Conservation (phyloP, 225 moss, liverwort and hornwort genomes). For the Rhytidiadelphus loreus region DNA sequence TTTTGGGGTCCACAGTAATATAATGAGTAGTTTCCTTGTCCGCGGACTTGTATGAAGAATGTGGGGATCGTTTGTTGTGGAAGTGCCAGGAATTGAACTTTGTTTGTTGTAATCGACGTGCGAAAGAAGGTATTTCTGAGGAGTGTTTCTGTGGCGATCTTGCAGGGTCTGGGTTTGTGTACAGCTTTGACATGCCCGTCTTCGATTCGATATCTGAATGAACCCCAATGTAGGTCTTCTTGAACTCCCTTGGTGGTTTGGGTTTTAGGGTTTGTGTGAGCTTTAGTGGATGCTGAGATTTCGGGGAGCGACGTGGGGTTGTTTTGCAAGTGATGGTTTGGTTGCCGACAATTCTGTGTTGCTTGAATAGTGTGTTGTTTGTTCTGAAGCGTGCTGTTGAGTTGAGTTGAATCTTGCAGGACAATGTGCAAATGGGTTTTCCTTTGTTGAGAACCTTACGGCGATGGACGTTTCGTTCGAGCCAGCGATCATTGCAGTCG, state of each 20-base stretch:
- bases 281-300: background rate
- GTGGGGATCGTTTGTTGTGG: background rate
- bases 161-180: conserved; percentile 94
- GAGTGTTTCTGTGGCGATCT: background rate
- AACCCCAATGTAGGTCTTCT: conserved; percentile 75
- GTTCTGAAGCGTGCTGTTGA: background rate
- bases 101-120: background rate
- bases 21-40: background rate
- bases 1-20: background rate
- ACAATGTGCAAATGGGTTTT: background rate
- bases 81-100: background rate
- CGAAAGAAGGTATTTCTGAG: background rate
- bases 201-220: conserved; percentile 93
- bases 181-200: conserved; percentile 94
- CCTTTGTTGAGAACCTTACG: background rate
- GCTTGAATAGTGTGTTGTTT: background rate
- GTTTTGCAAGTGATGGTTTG: background rate
- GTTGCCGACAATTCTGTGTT: background rate
- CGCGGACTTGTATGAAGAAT: background rate
- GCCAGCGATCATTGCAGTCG: background rate
- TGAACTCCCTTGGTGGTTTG: background rate
- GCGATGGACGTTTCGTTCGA: background rate
- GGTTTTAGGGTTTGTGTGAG: background rate
- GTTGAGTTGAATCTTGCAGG: background rate
- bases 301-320: background rate